Percentiles rank a stretch among this genome's conserved stretches.
Evolutionary conservation across 495 filamentous ascomycete genomes (phyloP).

Genomic region (Choiromyces venosus): DNA sequence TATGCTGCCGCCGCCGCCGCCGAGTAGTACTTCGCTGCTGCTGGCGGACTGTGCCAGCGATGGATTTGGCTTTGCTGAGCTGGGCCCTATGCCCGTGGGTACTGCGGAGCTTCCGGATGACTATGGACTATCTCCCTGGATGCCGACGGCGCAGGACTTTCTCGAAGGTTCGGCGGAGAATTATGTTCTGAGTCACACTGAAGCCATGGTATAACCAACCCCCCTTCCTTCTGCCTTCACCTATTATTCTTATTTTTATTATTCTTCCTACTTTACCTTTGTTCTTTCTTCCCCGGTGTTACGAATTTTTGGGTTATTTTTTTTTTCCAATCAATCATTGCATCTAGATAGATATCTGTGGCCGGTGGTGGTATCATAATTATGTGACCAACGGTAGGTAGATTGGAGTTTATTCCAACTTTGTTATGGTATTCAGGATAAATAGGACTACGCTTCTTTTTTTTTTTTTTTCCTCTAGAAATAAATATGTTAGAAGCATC

Average conservation of each 20-base stretch:
- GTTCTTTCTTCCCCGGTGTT: neutral
- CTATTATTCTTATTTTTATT: neutral
- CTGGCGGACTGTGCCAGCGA: conserved; percentile 17
- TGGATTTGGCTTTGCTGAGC: conserved; percentile 8
- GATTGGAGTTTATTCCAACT: neutral
- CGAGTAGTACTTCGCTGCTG: neutral
- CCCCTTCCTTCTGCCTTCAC: neutral
- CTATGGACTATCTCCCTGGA: conserved; percentile 11
- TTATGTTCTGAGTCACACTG: neutral
- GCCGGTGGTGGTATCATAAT: neutral
- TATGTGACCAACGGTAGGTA: neutral
- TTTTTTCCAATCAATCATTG: neutral
- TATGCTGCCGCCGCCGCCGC: too few relatives aligned
- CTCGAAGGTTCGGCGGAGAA: neutral
- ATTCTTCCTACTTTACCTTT: neutral
- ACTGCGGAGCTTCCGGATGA: neutral
- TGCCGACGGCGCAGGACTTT: conserved; percentile 2
- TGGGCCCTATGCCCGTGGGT: conserved; percentile 7
- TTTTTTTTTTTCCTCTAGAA: neutral
- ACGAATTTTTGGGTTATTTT: neutral
- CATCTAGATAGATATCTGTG: conserved; percentile 2
- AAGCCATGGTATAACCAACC: neutral
- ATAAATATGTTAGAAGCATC: neutral
- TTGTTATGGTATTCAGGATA: neutral
- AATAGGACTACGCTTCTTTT: neutral